Evolutionary conservation across 176 grass and related monocot genomes (phyloP).

Genomic region (Ensete ventricosum): DNA sequence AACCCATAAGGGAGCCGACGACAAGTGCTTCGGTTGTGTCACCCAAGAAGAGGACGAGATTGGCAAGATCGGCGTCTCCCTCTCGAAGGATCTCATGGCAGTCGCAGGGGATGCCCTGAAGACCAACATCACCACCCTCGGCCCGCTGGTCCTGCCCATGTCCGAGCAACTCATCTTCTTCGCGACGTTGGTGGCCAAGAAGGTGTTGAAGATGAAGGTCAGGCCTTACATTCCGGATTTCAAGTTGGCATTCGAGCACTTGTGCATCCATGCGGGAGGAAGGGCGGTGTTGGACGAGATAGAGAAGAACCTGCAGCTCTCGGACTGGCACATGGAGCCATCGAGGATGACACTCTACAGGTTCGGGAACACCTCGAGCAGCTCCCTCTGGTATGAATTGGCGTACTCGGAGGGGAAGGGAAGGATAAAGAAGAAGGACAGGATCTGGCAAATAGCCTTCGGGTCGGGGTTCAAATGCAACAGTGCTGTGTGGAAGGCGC

Average conservation of each 20-base stretch:
- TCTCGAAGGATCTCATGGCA: slow-evolving; percentile 10
- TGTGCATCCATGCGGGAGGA: slow-evolving; percentile 34
- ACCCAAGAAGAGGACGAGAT: slow-evolving; percentile 2
- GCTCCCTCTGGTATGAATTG: slow-evolving; percentile 37
- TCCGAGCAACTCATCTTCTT: slow-evolving; percentile 9
- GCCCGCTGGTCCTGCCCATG: neutral
- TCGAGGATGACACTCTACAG: slow-evolving; percentile 32
- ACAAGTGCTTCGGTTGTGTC: slow-evolving; percentile 9
- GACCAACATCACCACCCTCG: slow-evolving; percentile 10
- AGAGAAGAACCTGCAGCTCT: slow-evolving; percentile 30
- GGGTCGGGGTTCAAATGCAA: slow-evolving; percentile 41
- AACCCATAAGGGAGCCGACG: slow-evolving; percentile 8
- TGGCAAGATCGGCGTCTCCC: neutral
- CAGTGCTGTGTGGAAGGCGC: slow-evolving; percentile 40
- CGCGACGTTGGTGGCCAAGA: neutral
- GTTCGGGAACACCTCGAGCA: slow-evolving; percentile 37
- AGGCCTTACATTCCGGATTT: slow-evolving; percentile 36
- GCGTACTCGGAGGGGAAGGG: slow-evolving; percentile 28
- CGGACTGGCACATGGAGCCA: slow-evolving; percentile 26
- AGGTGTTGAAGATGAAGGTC: slow-evolving; percentile 10
- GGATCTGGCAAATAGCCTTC: slow-evolving; percentile 32
- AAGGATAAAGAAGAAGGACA: slow-evolving; percentile 26
- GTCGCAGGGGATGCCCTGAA: slow-evolving; percentile 9
- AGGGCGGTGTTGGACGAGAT: slow-evolving; percentile 31
- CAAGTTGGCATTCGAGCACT: slow-evolving; percentile 38